A percentile compares a stretch with the other conserved stretches of the same genome.
These are phyloP conservation scores for Saccharomycopsis selenospora DNA, from an alignment of 805 yeast genomes.

Conservation along the genomic window DNA sequence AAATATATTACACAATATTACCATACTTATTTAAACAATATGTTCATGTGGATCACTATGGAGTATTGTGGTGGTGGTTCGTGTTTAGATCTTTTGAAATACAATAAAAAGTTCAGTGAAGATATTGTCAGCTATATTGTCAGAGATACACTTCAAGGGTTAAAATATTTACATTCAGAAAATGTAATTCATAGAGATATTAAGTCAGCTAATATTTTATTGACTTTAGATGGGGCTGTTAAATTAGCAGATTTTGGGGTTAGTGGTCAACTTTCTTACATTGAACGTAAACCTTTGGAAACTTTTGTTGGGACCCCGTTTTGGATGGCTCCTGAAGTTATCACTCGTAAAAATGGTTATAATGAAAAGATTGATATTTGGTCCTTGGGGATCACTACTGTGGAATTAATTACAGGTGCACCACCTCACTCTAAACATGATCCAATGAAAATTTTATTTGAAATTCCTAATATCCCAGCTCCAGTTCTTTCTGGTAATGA, in stretches of 20 bases:
- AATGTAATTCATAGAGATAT: constrained; percentile 82
- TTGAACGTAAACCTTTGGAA: constrained; percentile 53
- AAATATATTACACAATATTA: constrained; percentile 59
- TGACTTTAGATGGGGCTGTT: constrained; percentile 61
- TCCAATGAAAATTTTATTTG: constrained; percentile 69
- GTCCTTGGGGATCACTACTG: constrained; percentile 90
- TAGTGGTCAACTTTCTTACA: constrained; percentile 64
- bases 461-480: constrained; percentile 58
- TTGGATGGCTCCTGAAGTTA: constrained; percentile 99
- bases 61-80: constrained; percentile 96
- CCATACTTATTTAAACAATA: constrained; percentile 57
- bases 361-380: constrained; percentile 88
- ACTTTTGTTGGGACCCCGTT: constrained; percentile 94
- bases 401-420: constrained; percentile 73
- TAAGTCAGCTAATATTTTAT: constrained; percentile 79
- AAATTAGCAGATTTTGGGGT: constrained; percentile 94
- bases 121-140: constrained; percentile 54
- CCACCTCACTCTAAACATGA: constrained; percentile 73
- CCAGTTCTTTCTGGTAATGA: constrained; percentile 45
- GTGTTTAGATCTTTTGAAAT: constrained; percentile 64
- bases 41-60: constrained; percentile 83
- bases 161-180: constrained; percentile 68
- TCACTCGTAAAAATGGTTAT: constrained; percentile 54
- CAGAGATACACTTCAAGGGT: constrained; percentile 58
- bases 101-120: constrained; percentile 49